Evolutionary conservation across 805 yeast genomes (phyloP).

Genomic region (Candida nitratophila): DNA sequence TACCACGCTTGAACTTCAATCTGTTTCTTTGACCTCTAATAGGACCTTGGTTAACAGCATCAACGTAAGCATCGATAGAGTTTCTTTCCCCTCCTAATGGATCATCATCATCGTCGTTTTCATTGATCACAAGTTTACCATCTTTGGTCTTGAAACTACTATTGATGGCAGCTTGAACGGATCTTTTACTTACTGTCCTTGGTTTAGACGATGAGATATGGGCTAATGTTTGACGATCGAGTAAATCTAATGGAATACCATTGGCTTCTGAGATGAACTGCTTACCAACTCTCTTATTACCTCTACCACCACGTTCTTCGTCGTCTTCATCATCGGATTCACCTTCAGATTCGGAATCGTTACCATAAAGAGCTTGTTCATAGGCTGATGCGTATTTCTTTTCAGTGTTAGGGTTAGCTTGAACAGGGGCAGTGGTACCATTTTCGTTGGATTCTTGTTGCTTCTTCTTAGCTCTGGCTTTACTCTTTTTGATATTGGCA

Average conservation of each 20-base stretch:
- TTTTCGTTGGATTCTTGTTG: slow-evolving; percentile 30
- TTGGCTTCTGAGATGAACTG: slow-evolving; percentile 71
- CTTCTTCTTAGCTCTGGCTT: slow-evolving; percentile 78
- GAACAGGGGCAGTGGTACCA: slow-evolving; percentile 7
- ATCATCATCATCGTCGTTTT: slow-evolving; percentile 40
- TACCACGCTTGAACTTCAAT: slow-evolving; percentile 74
- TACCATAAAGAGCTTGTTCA: slow-evolving; percentile 85
- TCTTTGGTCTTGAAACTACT: slow-evolving; percentile 42
- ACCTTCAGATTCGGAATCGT: slow-evolving; percentile 49
- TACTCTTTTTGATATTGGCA: slow-evolving; percentile 77
- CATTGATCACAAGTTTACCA: slow-evolving; percentile 66
- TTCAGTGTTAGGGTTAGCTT: slow-evolving; percentile 9
- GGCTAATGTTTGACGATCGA: slow-evolving; percentile 78
- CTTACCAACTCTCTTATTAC: slow-evolving; percentile 26
- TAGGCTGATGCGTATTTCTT: slow-evolving; percentile 70
- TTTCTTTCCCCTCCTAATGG: slow-evolving; percentile 38
- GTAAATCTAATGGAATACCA: slow-evolving; percentile 77
- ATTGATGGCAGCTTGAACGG: slow-evolving; percentile 21
- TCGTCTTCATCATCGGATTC: slow-evolving; percentile 29
- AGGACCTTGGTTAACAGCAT: slow-evolving; percentile 90
- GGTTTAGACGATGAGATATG: slow-evolving; percentile 89
- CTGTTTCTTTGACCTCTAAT: slow-evolving; percentile 89
- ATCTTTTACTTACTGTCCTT: slow-evolving; percentile 42
- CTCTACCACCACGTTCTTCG: slow-evolving; percentile 10
- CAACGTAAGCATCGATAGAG: slow-evolving; percentile 88